These are phyloP conservation scores for Xylariaceae sp. DNA, from an alignment of 2,329 filamentous ascomycete genomes.

Conservation along the genomic window DNA sequence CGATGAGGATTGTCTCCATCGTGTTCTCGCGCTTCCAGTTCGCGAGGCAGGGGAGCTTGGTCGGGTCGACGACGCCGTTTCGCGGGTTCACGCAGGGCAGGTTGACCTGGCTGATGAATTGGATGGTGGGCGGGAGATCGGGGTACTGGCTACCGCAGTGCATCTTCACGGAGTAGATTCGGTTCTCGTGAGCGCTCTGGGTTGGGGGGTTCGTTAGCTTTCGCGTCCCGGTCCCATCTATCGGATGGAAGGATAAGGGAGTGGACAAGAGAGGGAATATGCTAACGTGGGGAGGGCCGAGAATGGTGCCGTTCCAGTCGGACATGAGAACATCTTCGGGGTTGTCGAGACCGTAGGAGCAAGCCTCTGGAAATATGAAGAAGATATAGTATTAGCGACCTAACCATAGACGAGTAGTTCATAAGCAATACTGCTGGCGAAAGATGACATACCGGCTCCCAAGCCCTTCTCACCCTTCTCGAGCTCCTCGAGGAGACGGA, in stretches of 20 bases:
- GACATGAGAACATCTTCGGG: conserved; percentile 94
- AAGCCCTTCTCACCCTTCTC: conserved; percentile 98
- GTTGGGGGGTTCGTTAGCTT: not conserved
- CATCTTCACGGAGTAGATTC: conserved; percentile 97
- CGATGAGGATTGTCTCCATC: conserved; percentile 89
- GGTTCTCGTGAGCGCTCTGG: conserved; percentile 95
- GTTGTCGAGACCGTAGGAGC: conserved; percentile 93
- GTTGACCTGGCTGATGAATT: conserved; percentile 93
- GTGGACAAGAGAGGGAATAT: not conserved
- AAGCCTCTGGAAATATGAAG: conserved; percentile 61
- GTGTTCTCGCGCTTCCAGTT: conserved; percentile 92
- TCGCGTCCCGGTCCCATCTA: not conserved
- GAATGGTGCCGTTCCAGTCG: conserved; percentile 97
- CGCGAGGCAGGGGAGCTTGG: conserved; percentile 75
- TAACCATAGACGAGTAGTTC: not conserved
- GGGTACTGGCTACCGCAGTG: conserved; percentile 89
- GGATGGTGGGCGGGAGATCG: conserved; percentile 79
- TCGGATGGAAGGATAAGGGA: not conserved
- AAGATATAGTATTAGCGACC: not conserved
- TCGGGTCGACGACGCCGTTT: conserved; percentile 78
- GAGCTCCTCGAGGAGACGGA: conserved; percentile 91
- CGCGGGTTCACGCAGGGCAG: conserved; percentile 84
- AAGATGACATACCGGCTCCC: conserved; percentile 63
- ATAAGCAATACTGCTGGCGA: not conserved
- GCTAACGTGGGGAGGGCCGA: conserved; percentile 90